These are phyloP conservation scores for Lipomyces orientalis DNA, from an alignment of 805 yeast species.

Conservation along the genomic window DNA sequence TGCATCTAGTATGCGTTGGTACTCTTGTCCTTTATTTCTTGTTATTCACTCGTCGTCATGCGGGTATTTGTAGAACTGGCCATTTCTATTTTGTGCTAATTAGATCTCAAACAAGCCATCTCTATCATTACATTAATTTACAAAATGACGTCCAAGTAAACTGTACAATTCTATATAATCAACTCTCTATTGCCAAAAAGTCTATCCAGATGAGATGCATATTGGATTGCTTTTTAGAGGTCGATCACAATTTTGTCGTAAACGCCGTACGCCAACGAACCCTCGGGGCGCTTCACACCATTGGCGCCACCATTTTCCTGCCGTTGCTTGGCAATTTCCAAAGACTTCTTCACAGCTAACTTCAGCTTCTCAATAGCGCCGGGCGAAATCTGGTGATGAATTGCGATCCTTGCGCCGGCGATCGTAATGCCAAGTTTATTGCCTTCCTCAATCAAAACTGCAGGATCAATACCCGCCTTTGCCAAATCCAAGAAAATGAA, in stretches of 20 bases:
- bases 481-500: conserved; percentile 73
- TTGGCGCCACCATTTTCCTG: neutral
- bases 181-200: neutral
- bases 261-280: conserved; percentile 15
- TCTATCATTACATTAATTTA: neutral
- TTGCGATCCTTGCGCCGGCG: conserved; percentile 77
- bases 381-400: conserved; percentile 70
- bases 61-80: neutral
- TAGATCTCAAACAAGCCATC: neutral
- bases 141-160: neutral
- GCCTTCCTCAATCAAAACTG: conserved; percentile 59
- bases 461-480: conserved; percentile 61
- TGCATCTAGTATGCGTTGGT: neutral
- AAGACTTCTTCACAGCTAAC: conserved; percentile 46
- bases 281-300: conserved; percentile 7
- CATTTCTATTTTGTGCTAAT: neutral
- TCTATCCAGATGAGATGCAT: neutral
- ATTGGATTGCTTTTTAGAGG: neutral
- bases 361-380: conserved; percentile 64
- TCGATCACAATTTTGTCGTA: conserved; percentile 21
- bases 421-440: conserved; percentile 65
- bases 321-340: conserved; percentile 22
- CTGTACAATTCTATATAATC: neutral
- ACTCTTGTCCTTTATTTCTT: neutral
- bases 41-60: neutral